Conservation (phyloP, 805 yeast species). For the Ogataea haglerorum region DNA sequence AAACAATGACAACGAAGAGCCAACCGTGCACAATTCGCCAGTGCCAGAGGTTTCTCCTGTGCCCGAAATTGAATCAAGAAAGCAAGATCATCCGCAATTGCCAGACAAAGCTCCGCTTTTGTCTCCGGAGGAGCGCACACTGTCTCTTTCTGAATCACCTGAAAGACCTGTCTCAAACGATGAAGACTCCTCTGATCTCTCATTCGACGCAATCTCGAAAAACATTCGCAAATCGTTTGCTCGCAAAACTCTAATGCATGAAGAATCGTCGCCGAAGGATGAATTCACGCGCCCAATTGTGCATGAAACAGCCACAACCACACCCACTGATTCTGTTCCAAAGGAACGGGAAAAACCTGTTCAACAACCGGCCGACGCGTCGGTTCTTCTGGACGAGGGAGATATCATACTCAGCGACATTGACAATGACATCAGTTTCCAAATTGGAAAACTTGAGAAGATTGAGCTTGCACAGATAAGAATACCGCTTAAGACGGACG, state of each 20-base stretch:
- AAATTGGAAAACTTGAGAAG: conserved; percentile 29
- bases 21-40: background rate
- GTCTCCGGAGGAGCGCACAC: background rate
- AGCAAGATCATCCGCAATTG: background rate
- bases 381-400: conserved; percentile 15
- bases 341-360: background rate
- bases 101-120: background rate
- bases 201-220: conserved; percentile 31
- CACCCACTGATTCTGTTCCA: conserved; percentile 2
- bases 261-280: conserved; percentile 3
- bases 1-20: background rate
- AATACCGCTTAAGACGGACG: conserved; percentile 22
- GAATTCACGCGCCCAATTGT: conserved; percentile 2
- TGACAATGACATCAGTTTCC: conserved; percentile 26
- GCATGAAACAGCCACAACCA: conserved; percentile 6
- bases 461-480: conserved; percentile 28
- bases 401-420: conserved; percentile 21
- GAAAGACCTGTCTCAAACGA: background rate
- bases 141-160: background rate
- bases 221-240: conserved; percentile 33
- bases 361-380: conserved; percentile 3
- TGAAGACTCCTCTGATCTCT: conserved; percentile 16
- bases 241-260: conserved; percentile 16
- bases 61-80: background rate
- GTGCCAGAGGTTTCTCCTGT: background rate